phyloP scores from a whole-genome alignment of 1,284 basidiomycete genomes.

The Trichosporon sp. region DNA sequence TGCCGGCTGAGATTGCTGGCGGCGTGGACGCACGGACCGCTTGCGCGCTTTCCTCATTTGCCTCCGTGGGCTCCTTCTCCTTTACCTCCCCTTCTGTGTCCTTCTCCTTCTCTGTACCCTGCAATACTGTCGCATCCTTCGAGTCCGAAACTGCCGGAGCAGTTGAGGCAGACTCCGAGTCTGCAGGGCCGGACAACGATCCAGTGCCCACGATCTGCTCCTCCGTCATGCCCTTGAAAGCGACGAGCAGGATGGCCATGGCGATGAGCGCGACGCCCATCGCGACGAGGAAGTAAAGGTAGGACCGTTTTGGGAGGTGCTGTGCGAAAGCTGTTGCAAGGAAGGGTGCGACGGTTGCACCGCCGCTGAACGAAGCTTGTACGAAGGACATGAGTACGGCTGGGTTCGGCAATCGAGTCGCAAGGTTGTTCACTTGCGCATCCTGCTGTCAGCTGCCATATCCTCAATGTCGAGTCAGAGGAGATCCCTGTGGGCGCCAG shows the following conservation, averaged over 20 bases:
- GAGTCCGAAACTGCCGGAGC: too few relatives aligned
- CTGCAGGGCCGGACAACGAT: too few relatives aligned
- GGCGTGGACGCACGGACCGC: neutral
- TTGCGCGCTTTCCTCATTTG: too few relatives aligned
- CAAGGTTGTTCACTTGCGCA: constrained; percentile 21
- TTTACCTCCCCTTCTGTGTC: neutral
- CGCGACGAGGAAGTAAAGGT: constrained; percentile 17
- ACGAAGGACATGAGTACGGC: constrained; percentile 19
- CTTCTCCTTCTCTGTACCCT: neutral
- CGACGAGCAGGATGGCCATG: constrained; percentile 8
- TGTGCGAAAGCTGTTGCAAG: constrained; percentile 58
- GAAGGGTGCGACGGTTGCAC: constrained; percentile 59
- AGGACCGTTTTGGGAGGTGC: constrained; percentile 9
- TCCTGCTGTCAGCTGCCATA: too few relatives aligned
- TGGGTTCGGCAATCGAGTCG: constrained; percentile 16
- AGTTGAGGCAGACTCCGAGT: neutral
- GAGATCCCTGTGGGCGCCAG: too few relatives aligned
- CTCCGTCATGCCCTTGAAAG: constrained; percentile 18
- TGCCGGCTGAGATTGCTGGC: neutral
- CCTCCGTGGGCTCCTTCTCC: neutral
- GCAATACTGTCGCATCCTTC: too few relatives aligned
- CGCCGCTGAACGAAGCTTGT: constrained; percentile 49
- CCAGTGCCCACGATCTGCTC: constrained; percentile 14
- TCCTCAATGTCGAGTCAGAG: too few relatives aligned
- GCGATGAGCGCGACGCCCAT: constrained; percentile 13